Conservation (phyloP, 257 asterid species). For the Jaltomata sinuosa region DNA sequence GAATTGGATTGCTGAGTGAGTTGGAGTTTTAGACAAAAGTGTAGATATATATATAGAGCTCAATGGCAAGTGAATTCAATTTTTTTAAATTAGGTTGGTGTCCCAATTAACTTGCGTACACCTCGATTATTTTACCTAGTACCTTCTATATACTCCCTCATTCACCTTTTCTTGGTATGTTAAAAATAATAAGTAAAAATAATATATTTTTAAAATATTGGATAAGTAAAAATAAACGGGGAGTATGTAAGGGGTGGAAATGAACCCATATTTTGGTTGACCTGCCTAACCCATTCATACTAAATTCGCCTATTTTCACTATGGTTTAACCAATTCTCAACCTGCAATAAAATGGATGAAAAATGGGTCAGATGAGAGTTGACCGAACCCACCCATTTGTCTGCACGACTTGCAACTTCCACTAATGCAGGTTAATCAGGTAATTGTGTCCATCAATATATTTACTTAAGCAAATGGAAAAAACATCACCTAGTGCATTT, state of each 20-base stretch:
- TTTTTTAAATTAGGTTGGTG: neutral
- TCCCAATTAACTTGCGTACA: accelerated
- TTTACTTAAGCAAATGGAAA: neutral
- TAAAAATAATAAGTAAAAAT: no score
- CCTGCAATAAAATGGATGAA: neutral
- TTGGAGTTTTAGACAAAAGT: neutral
- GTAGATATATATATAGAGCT: neutral
- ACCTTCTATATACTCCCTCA: no score
- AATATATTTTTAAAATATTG: no score
- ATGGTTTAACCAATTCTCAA: neutral
- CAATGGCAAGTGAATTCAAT: neutral
- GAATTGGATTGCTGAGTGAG: neutral
- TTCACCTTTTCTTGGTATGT: no score
- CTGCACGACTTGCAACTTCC: neutral
- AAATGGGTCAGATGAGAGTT: neutral
- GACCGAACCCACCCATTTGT: neutral
- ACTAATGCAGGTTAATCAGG: neutral
- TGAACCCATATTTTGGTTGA: neutral
- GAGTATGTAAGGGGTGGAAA: no score
- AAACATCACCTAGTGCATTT: neutral
- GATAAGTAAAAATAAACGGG: no score
- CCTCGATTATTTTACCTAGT: neutral
- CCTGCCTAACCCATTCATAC: neutral
- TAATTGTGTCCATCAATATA: neutral
- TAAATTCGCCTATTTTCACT: neutral